Percentiles rank a stretch among this genome's conserved stretches.
phyloP scores from a whole-genome alignment of 2,329 filamentous ascomycete species.

The Metarhizium brunneum region DNA sequence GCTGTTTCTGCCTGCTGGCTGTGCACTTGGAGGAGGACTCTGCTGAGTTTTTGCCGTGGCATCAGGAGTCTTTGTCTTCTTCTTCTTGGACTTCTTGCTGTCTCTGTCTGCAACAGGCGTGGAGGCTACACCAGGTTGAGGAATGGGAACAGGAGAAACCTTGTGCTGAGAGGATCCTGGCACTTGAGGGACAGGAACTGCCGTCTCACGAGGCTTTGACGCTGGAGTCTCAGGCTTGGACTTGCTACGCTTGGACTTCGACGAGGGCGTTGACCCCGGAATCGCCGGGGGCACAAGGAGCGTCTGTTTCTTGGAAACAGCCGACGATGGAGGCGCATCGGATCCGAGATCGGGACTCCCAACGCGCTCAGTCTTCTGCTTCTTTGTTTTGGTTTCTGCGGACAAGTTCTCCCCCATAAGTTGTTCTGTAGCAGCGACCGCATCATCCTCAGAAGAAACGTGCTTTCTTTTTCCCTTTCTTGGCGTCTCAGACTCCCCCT shows the following conservation, averaged over 20 bases:
- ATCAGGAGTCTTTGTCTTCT: conserved; percentile 17
- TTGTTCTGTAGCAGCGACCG: conserved; percentile 24
- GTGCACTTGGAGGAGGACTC: conserved; percentile 12
- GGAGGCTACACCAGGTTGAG: conserved; percentile 6
- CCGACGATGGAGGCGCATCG: conserved; percentile 14
- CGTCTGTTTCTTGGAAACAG: conserved; percentile 20
- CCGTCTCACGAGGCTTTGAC: conserved; percentile 18
- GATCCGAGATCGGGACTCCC: conserved; percentile 27
- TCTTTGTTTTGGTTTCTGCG: conserved; percentile 31
- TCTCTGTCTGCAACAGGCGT: conserved; percentile 16
- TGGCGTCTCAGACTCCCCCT: conserved; percentile 9
- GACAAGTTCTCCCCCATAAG: conserved; percentile 23
- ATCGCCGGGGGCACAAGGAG: conserved; percentile 22
- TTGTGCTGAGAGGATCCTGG: conserved; percentile 20
- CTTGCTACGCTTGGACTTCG: conserved; percentile 13
- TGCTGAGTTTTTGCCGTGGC: conserved; percentile 8
- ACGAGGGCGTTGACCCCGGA: conserved; percentile 17
- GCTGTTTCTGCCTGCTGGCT: conserved; percentile 7
- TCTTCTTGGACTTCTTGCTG: conserved; percentile 21
- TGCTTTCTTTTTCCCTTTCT: conserved; percentile 29
- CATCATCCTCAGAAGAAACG: conserved; percentile 27
- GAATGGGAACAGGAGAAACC: conserved; percentile 15
- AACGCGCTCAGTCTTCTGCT: conserved; percentile 25
- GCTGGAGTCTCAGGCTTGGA: conserved; percentile 17
- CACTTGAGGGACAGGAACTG: conserved; percentile 25